Evolutionary conservation across 2,329 filamentous ascomycete species (phyloP), one percentile per base, ranked within the genome.

Genomic region (Clonostachys rosea): DNA sequence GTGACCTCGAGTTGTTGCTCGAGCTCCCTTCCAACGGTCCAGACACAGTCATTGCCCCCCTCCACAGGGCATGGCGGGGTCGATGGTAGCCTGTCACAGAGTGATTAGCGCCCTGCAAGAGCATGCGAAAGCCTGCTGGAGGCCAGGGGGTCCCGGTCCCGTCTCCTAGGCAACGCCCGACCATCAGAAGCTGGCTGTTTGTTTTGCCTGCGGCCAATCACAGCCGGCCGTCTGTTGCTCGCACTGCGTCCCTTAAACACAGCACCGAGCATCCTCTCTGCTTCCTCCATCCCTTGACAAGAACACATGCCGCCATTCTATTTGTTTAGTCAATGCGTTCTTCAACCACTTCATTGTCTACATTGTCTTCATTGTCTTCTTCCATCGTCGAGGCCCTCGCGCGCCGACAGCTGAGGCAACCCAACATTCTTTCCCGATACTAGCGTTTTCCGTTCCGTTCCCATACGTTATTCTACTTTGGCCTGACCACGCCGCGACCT

Each of bases 11-110:
- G 24, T 10, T 30, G 24, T 30, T 30, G 24, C 24, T 30, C 24
- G 24, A 30, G 24, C 24, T 10, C 9, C 24, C 8, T 8, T 30
- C 24, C 24, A 30, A 30, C 24, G 24, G 24, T 30, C 24, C 24
- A 30, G 24, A 30, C 24, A 30, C 24, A 30, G 24, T 30, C 24
- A 30, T 30, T 30, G 24, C 24, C 24, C 24, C 7, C 24, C 24
- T 30, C 24, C 24, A 30, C 24, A 30, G 24, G 24, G 24, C 24
- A 30, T 30, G 24, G 24, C 24, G 24, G 24, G 24, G 24, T 30
- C 24, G 24, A 9, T 30, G 24, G 24, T 39, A 45, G 43, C 34
- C 43, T 40, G 44, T 45, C 44, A 45, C 44, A 45, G 44, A 30
- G 35, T 24, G 13, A 24, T 40, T 45, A 24, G 36, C 44, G 14